phyloP scores from a whole-genome alignment of 768 basidiomycete genomes.

The Macrolepiota albuminosa region DNA sequence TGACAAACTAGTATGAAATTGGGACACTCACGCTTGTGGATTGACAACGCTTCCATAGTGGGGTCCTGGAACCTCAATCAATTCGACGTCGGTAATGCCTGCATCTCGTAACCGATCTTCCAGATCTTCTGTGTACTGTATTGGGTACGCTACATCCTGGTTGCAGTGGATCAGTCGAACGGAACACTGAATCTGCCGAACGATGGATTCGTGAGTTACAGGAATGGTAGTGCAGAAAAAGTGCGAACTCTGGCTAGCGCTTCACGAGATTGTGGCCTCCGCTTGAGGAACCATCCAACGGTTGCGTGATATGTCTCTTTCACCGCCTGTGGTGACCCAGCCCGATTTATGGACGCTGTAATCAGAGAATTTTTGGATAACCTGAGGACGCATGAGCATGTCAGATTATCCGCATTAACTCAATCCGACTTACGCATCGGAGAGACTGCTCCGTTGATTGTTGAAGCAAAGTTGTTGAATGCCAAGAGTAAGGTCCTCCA shows the following conservation, averaged over 20 bases:
- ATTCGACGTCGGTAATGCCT: slow-evolving; percentile 15
- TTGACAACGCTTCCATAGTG: slow-evolving; percentile 20
- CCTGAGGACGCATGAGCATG: slow-evolving; percentile 1
- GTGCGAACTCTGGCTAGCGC: slow-evolving; percentile 13
- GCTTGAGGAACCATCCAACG: slow-evolving; percentile 18
- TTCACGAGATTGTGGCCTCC: slow-evolving; percentile 9
- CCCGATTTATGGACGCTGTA: slow-evolving; percentile 13
- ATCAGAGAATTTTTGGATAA: slow-evolving; percentile 11
- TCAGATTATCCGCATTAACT: not conserved
- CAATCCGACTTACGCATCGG: slow-evolving; percentile 11
- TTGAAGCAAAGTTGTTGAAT: slow-evolving; percentile 18
- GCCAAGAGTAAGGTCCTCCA: slow-evolving; percentile 15
- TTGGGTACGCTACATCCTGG: slow-evolving; percentile 22
- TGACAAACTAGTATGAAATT: not conserved
- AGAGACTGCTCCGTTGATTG: slow-evolving; percentile 11
- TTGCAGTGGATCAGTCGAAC: slow-evolving; percentile 20
- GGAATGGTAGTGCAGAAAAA: not conserved
- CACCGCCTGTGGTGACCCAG: slow-evolving; percentile 15
- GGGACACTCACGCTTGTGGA: slow-evolving; percentile 15
- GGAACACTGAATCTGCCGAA: slow-evolving; percentile 16
- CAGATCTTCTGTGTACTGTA: slow-evolving; percentile 14
- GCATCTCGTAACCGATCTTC: slow-evolving; percentile 17
- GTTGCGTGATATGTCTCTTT: slow-evolving; percentile 12
- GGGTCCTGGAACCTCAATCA: slow-evolving; percentile 17
- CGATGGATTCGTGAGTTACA: not conserved